phyloP scores from a whole-genome alignment of 2,329 filamentous ascomycete species.

The Colletotrichum cuscutae region DNA sequence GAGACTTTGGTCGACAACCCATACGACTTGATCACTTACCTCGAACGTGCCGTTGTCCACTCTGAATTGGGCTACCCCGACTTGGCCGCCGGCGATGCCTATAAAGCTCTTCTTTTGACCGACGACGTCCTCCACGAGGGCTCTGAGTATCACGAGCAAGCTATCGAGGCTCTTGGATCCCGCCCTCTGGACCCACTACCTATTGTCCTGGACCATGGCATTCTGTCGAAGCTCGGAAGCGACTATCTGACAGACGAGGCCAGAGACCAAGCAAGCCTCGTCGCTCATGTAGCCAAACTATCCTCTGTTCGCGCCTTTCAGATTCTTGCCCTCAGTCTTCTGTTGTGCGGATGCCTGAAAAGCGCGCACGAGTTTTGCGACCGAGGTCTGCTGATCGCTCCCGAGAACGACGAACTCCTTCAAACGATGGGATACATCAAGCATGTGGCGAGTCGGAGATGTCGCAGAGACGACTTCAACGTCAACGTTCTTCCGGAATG shows the following conservation, averaged over 20 bases:
- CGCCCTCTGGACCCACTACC: slow-evolving; percentile 50
- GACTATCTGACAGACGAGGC: slow-evolving; percentile 46
- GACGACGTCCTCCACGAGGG: slow-evolving; percentile 83
- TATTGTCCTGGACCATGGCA: slow-evolving; percentile 58
- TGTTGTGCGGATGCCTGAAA: slow-evolving; percentile 74
- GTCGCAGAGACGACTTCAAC: slow-evolving; percentile 58
- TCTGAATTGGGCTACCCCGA: slow-evolving; percentile 86
- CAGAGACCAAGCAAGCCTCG: slow-evolving; percentile 45
- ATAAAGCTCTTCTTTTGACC: slow-evolving; percentile 85
- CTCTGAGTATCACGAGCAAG: slow-evolving; percentile 83
- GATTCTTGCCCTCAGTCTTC: slow-evolving; percentile 65
- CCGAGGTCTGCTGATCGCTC: slow-evolving; percentile 66
- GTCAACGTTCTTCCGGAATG: slow-evolving; percentile 72
- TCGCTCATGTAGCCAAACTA: slow-evolving; percentile 55
- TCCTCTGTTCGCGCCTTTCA: slow-evolving; percentile 69
- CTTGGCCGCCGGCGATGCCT: slow-evolving; percentile 88
- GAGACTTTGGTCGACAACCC: slow-evolving; percentile 61
- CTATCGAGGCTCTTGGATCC: slow-evolving; percentile 61
- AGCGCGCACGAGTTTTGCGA: slow-evolving; percentile 74
- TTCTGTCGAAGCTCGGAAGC: slow-evolving; percentile 43
- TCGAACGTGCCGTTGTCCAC: slow-evolving; percentile 78
- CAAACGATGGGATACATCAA: slow-evolving; percentile 65
- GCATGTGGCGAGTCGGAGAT: slow-evolving; percentile 59
- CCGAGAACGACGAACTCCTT: slow-evolving; percentile 65
- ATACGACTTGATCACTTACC: slow-evolving; percentile 72